Evolutionary conservation across 805 yeast genomes (phyloP), one percentile per base, ranked within the genome.

Genomic region (Candida awuae): DNA sequence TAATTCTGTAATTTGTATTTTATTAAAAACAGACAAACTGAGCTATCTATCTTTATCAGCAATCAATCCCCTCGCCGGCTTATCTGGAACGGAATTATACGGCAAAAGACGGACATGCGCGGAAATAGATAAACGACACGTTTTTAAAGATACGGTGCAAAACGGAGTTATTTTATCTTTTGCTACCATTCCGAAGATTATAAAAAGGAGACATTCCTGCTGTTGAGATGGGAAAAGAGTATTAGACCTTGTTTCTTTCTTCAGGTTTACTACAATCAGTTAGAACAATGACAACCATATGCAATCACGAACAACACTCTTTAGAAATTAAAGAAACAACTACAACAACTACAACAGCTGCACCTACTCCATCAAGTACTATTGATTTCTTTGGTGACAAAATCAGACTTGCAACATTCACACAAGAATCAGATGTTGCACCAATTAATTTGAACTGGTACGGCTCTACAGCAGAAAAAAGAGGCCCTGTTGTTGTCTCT

Each of bases 401-500:
- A 15, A 43, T 73, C 27, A 65, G 67, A 27, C 58, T 77, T 30
- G 67, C 82, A 13, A 77, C 83, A 1, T 70, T 69, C 46, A 58
- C 77, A 2, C 66, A 66, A 37, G 82, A 76, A 49, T 58, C 67
- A 4, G 66, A 67, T 21, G 50, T 73, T 30, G 54, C 60, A 6
- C 79, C 82, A 28, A 59, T 77, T 37, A 58, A 68, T 4, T 46
- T 75, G 41, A 54, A 61, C 20, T 77, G 84, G 82, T 78, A 76
- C 20, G 68, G 67, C 22, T 44, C 63, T 1, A 71, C 71, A 34
- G 66, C 77, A 9, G 42, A 47, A 22, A 56, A 49, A 6, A 67
- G 84, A 51, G 80, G 80, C 12, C 81, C 84, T 8, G 57, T 77
- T 32, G 74, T 75, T 15, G 74, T 71, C 16, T 66, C 79, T 4